phyloP scores from a whole-genome alignment of 805 yeast genomes.

The Millerozyma acaciae region DNA sequence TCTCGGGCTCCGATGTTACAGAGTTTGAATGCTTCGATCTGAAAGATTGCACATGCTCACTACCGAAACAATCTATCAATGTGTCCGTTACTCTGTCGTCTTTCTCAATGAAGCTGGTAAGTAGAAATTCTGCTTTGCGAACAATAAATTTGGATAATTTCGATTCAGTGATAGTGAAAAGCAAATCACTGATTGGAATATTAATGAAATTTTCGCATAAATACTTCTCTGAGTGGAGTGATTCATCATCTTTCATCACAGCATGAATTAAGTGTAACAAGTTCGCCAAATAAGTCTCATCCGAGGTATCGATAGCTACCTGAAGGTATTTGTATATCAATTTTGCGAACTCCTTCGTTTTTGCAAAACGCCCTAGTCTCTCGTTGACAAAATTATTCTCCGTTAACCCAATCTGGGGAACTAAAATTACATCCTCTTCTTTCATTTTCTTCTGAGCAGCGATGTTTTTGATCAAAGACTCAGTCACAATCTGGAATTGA shows the following conservation, averaged over 20 bases:
- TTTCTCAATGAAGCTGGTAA: conserved; percentile 48
- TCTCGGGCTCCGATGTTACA: conserved; percentile 53
- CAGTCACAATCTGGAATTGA: conserved; percentile 51
- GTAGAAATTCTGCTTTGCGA: conserved; percentile 53
- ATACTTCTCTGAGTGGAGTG: conserved; percentile 34
- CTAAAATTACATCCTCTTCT: conserved; percentile 42
- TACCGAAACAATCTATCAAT: conserved; percentile 56
- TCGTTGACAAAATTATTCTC: conserved; percentile 29
- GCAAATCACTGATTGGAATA: conserved; percentile 53
- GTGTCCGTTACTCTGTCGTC: conserved; percentile 50
- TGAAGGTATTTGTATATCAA: conserved; percentile 55
- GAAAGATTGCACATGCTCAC: conserved; percentile 46
- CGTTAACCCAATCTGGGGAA: conserved; percentile 40
- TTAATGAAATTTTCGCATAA: conserved; percentile 45
- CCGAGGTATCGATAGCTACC: conserved; percentile 45
- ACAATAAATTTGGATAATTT: conserved; percentile 46
- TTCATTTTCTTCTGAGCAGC: conserved; percentile 35
- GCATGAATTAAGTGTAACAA: conserved; percentile 71
- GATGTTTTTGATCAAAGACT: conserved; percentile 41
- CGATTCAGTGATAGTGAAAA: conserved; percentile 50
- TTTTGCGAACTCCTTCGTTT: conserved; percentile 51
- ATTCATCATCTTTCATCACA: conserved; percentile 49
- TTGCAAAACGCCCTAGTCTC: conserved; percentile 48
- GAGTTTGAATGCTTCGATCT: conserved; percentile 39
- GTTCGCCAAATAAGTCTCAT: conserved; percentile 54